Evolutionary conservation across 768 basidiomycete genomes (phyloP).

Genomic region (Rhodosporidiobolus sp.): DNA sequence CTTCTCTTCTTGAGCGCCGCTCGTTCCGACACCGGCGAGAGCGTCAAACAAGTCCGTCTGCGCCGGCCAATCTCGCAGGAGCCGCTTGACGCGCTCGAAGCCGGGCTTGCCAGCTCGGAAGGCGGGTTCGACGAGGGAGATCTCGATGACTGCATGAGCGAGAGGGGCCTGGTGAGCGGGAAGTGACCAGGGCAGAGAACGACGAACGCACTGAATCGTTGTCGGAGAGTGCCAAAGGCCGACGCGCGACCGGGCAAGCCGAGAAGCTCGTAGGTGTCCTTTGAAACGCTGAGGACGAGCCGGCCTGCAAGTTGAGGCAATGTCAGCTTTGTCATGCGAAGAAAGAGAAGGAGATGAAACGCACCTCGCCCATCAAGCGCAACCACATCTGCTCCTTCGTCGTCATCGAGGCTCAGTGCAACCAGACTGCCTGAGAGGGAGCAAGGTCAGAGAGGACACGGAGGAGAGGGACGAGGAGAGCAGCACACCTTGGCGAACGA

Average conservation of each 20-base stretch:
- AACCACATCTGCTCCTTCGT: constrained; percentile 25
- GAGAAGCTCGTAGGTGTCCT: constrained; percentile 37
- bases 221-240: constrained; percentile 18
- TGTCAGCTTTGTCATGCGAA: neutral
- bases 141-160: constrained; percentile 26
- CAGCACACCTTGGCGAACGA: constrained; percentile 19
- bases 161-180: neutral
- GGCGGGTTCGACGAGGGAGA: constrained; percentile 17
- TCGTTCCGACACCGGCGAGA: neutral
- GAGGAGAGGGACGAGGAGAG: neutral
- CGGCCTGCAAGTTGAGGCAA: constrained; percentile 16
- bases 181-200: neutral
- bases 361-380: constrained; percentile 36
- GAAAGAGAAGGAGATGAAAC: neutral
- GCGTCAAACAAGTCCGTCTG: constrained; percentile 22
- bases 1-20: neutral
- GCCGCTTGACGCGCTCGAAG: constrained; percentile 22
- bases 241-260: constrained; percentile 33
- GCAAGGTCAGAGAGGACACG: neutral
- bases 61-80: constrained; percentile 17
- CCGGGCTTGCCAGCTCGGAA: constrained; percentile 29
- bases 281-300: constrained; percentile 26
- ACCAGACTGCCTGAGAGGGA: constrained; percentile 15
- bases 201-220: constrained; percentile 27
- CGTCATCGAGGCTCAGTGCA: constrained; percentile 18